Evolutionary conservation across 352 stramenopile genomes (phyloP).

Genomic region (Phytophthora foliorum): DNA sequence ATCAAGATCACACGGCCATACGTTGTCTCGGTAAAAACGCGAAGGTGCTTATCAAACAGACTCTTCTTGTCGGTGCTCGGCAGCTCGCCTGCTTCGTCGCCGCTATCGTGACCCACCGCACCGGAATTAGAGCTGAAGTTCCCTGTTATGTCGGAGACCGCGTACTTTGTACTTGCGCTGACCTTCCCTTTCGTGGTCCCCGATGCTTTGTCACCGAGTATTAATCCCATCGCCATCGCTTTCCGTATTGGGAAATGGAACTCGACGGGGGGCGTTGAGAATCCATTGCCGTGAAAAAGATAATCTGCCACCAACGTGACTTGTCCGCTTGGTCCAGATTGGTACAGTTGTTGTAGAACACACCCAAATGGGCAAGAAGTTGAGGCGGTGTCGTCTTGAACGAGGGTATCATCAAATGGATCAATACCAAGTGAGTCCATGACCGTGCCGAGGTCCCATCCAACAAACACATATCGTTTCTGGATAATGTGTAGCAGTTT

Average conservation of each 20-base stretch:
- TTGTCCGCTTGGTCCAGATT: conserved; percentile 56
- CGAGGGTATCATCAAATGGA: conserved; percentile 36
- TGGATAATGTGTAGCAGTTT: conserved; percentile 56
- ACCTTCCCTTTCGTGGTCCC: conserved; percentile 16
- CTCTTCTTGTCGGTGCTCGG: conserved; percentile 40
- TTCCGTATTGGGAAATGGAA: conserved; percentile 50
- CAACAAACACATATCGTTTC: conserved; percentile 55
- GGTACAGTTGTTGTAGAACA: conserved; percentile 61
- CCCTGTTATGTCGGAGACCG: conserved; percentile 12
- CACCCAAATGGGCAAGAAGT: conserved; percentile 52
- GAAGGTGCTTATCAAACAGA: conserved; percentile 56
- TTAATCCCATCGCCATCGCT: conserved; percentile 43
- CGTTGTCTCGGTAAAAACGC: conserved; percentile 42
- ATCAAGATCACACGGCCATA: conserved; percentile 53
- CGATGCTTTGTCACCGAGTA: conserved; percentile 19
- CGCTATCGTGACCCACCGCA: neutral
- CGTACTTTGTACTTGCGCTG: conserved; percentile 22
- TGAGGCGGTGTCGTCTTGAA: conserved; percentile 27
- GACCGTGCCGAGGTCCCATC: conserved; percentile 55
- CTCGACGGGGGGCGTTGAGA: conserved; percentile 37
- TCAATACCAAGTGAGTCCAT: conserved; percentile 58
- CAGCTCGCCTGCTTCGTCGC: conserved; percentile 17
- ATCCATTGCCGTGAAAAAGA: conserved; percentile 53
- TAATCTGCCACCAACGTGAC: conserved; percentile 60
- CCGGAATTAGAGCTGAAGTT: conserved; percentile 18